Conservation (phyloP, 257 asterid genomes). For the Gentiana straminea region DNA sequence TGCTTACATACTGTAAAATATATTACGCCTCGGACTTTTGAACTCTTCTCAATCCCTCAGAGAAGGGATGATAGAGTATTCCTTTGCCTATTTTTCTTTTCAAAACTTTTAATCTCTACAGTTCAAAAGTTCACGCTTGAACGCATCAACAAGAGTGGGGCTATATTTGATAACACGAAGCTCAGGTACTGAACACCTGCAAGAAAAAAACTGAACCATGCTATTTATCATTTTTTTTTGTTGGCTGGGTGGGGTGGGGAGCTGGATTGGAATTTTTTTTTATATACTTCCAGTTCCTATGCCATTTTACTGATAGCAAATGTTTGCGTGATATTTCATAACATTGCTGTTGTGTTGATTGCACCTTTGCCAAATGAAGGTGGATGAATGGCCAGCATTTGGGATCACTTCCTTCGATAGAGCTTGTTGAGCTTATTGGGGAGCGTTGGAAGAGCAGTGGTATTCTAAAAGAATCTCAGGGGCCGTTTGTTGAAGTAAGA, state of each 20-base stretch:
- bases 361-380: constrained; percentile 36
- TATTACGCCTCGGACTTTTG: not conserved
- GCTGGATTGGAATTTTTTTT: too few relatives aligned
- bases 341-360: constrained; percentile 9
- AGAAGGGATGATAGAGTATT: not conserved
- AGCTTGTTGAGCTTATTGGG: constrained; percentile 52
- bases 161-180: constrained; percentile 72
- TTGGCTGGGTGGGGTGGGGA: too few relatives aligned
- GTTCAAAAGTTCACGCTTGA: constrained; percentile 79
- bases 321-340: constrained; percentile 9
- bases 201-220: too few relatives aligned
- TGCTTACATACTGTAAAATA: constrained; percentile 7
- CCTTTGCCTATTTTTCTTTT: not conserved
- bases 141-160: constrained; percentile 93
- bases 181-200: constrained; percentile 47
- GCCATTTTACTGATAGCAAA: not conserved
- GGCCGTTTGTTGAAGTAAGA: constrained; percentile 63
- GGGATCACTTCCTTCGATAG: constrained; percentile 62
- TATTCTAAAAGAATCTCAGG: constrained; percentile 46
- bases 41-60: not conserved
- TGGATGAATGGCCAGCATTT: constrained; percentile 98
- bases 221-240: too few relatives aligned
- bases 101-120: constrained; percentile 26
- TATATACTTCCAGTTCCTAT: too few relatives aligned
- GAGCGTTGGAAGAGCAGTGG: constrained; percentile 68